Conservation (phyloP, 441 rosid species). For the Erodium chrysanthum region DNA sequence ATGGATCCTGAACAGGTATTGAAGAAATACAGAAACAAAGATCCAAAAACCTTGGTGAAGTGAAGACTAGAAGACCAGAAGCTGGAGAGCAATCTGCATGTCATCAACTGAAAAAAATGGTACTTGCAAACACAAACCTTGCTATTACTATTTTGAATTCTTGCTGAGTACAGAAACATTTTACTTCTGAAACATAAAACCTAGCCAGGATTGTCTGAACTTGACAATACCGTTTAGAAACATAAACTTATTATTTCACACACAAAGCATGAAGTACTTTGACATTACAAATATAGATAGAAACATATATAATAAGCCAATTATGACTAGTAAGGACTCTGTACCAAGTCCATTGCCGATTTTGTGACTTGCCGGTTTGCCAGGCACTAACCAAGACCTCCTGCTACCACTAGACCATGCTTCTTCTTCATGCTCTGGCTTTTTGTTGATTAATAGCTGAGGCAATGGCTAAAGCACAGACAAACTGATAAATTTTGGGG, state of each 20-base stretch:
- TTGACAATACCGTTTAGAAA: not conserved
- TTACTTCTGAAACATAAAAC: not conserved
- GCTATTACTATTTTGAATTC: not conserved
- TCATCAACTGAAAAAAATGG: not conserved
- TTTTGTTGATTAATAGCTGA: not conserved
- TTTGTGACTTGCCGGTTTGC: conserved; percentile 77
- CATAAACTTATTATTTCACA: not conserved
- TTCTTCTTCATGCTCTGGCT: conserved; percentile 1
- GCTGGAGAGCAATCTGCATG: too few relatives aligned
- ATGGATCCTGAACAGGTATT: too few relatives aligned
- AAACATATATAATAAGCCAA: conserved; percentile 7
- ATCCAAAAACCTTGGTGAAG: not conserved
- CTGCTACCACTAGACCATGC: conserved; percentile 2
- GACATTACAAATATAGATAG: not conserved
- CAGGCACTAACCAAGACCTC: conserved; percentile 27
- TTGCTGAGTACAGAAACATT: not conserved
- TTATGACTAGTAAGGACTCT: conserved; percentile 29
- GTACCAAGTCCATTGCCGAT: conserved; percentile 41
- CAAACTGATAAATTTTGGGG: conserved; percentile 39
- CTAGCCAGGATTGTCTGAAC: not conserved
- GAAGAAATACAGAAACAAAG: not conserved
- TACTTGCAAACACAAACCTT: conserved; percentile 2
- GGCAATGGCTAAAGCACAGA: conserved; percentile 23
- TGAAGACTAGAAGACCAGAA: conserved; percentile 1
- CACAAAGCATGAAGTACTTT: not conserved